Evolutionary conservation across 2,329 filamentous ascomycete genomes (phyloP).

Genomic region (Paramyrothecium sp.): DNA sequence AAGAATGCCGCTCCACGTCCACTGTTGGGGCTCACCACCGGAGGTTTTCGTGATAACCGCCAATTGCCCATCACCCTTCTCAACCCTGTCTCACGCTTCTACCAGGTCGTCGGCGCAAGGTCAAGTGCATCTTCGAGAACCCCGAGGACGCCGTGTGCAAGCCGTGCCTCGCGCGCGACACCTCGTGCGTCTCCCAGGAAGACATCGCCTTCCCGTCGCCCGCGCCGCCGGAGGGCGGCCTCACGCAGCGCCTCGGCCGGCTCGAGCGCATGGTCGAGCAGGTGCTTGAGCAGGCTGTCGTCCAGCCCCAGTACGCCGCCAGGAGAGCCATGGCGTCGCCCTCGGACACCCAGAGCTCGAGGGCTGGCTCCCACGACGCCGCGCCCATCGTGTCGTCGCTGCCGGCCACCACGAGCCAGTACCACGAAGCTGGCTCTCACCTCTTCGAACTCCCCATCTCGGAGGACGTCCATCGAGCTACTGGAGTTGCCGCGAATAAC

Average conservation of each 20-base stretch:
- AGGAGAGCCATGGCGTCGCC: slow-evolving; percentile 9
- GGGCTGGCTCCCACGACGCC: slow-evolving; percentile 12
- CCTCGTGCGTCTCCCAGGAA: slow-evolving; percentile 41
- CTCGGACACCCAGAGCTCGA: slow-evolving; percentile 19
- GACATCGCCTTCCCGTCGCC: slow-evolving; percentile 36
- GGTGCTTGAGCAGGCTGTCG: slow-evolving; percentile 34
- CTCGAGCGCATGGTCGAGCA: slow-evolving; percentile 47
- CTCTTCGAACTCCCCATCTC: too few relatives aligned
- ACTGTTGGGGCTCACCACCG: too few relatives aligned
- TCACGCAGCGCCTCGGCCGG: slow-evolving; percentile 41
- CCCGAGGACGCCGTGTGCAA: slow-evolving; percentile 41
- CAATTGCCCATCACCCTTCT: background rate
- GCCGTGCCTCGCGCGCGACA: slow-evolving; percentile 41
- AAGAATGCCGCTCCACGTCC: too few relatives aligned
- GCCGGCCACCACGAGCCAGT: too few relatives aligned
- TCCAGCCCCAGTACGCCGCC: background rate
- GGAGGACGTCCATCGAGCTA: too few relatives aligned
- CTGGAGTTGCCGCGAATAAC: too few relatives aligned
- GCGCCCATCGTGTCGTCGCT: background rate
- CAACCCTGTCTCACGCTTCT: background rate
- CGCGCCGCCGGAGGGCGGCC: slow-evolving; percentile 32
- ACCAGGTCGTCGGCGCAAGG: slow-evolving; percentile 45
- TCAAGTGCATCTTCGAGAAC: slow-evolving; percentile 45
- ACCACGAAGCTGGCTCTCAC: too few relatives aligned
- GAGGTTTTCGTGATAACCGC: too few relatives aligned